Evolutionary conservation across 495 filamentous ascomycete species (phyloP).

Genomic region (Margaritispora aquatica): DNA sequence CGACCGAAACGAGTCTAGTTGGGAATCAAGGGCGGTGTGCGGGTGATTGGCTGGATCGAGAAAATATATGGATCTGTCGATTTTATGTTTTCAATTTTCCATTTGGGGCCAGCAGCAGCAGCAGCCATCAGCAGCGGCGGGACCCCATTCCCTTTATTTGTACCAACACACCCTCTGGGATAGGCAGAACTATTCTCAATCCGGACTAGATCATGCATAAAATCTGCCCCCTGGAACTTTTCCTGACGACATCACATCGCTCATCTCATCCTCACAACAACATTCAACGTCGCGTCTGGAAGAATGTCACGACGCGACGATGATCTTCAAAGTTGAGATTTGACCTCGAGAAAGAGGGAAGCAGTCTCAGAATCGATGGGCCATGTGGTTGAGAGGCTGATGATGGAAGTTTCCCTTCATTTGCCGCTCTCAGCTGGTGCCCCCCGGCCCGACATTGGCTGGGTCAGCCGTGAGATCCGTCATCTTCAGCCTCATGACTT

Average conservation of each 20-base stretch:
- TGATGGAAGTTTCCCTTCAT: no score
- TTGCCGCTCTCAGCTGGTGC: background rate
- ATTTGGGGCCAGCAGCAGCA: background rate
- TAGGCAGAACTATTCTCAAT: background rate
- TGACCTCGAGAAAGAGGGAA: no score
- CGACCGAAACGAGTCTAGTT: background rate
- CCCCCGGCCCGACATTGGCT: background rate
- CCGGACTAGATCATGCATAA: background rate
- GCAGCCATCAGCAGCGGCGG: no score
- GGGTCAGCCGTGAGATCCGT: background rate
- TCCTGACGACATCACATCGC: slow-evolving; percentile 1
- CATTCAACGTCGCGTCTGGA: background rate
- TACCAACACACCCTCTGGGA: background rate
- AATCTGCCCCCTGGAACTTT: background rate
- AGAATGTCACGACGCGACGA: background rate
- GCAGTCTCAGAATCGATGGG: no score
- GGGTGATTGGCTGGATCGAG: background rate
- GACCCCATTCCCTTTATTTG: background rate
- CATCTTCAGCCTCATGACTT: background rate
- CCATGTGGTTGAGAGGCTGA: no score
- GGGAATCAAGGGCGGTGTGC: background rate
- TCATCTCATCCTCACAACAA: background rate
- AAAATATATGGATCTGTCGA: background rate
- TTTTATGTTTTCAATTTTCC: background rate
- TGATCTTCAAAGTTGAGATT: background rate